Conservation (phyloP, 2,329 filamentous ascomycete genomes). For the Aspergillus pseudoterreus region DNA sequence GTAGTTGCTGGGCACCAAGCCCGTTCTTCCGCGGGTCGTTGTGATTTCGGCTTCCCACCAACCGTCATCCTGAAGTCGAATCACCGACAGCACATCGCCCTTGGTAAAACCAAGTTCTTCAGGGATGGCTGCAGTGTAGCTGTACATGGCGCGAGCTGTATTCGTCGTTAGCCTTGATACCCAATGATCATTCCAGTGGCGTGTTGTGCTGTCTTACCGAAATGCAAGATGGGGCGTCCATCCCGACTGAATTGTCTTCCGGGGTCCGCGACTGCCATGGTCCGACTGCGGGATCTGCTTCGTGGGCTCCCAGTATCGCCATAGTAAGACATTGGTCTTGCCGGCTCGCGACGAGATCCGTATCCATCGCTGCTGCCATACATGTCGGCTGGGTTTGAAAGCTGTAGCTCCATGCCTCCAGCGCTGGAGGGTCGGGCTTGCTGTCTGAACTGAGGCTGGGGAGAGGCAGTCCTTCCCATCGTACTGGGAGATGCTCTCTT, state of each 20-base stretch:
- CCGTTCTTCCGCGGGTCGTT: constrained; percentile 44
- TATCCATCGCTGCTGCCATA: constrained; percentile 47
- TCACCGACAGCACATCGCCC: constrained; percentile 82
- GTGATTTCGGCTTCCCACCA: constrained; percentile 99
- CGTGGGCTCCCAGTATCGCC: constrained; percentile 46
- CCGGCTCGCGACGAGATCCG: constrained; percentile 38
- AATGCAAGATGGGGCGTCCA: constrained; percentile 84
- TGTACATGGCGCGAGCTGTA: constrained; percentile 85
- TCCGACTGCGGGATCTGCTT: constrained; percentile 67
- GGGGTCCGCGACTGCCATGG: constrained; percentile 71
- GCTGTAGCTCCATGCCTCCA: constrained; percentile 64
- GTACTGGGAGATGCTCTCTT: constrained; percentile 30
- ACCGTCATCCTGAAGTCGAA: constrained; percentile 91
- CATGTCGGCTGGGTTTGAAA: constrained; percentile 55
- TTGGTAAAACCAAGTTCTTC: constrained; percentile 92
- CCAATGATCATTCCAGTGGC: neutral
- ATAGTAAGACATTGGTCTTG: constrained; percentile 48
- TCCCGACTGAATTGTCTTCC: constrained; percentile 73
- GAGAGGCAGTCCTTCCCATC: constrained; percentile 46
- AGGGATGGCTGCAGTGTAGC: constrained; percentile 90
- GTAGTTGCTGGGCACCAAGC: constrained; percentile 66
- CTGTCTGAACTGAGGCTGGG: constrained; percentile 50
- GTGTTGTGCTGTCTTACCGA: constrained; percentile 63
- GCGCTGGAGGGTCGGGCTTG: constrained; percentile 49
- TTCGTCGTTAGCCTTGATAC: constrained; percentile 14